Base-by-base conservation (phyloP, 345 rosid species). In the Eucalyptus coolabah region DNA sequence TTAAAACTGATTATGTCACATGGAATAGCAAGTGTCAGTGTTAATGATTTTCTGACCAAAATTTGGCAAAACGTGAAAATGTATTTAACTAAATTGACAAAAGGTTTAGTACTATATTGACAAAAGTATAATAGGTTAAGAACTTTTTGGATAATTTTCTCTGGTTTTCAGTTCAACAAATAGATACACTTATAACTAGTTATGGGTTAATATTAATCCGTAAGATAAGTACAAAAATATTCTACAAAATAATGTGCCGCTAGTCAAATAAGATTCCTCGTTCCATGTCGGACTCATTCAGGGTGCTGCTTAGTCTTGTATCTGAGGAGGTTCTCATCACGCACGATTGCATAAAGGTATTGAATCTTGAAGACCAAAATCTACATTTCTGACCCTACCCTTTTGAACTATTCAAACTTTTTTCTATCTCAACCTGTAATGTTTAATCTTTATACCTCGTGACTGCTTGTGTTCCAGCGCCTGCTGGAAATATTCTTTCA, bases 1-100 rank as follows among this genome's bases (percentile, higher is more conserved):
- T 45, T 45, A 45, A 45, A 9, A 1, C 21, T 0, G 0, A 0
- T 51, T 6, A 0, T 51, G 54, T 8, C 0, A 51, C 54, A 51
- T 51, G 0, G 54, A 51, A 51, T 51, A 17, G 4, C 54, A 51
- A 51, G 21, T 51, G 1, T 51, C 2, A 6, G 0, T 17, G 4
- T 17, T 0, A 17, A 0, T 0, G 21, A 51, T 51, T 51, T 17
- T 51, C 8, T 0, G 1, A 51, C 4, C 54, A 51, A 51, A 54
- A 54, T 54, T 54, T 54, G 60, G 26, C 12, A 54, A 54, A 54
- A 54, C 5, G 0, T 54, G 24, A 54, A 19, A 54, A 21, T 19
- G 5, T 54, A 19, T 54, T 21, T 54, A 5, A 54, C 2, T 54
- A 0, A 1, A 54, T 54, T 21, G 26, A 54, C 11, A 54, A 54